Evolutionary conservation across 1,139 yeast genomes (phyloP).

Genomic region (Arxiozyma slooffiae): DNA sequence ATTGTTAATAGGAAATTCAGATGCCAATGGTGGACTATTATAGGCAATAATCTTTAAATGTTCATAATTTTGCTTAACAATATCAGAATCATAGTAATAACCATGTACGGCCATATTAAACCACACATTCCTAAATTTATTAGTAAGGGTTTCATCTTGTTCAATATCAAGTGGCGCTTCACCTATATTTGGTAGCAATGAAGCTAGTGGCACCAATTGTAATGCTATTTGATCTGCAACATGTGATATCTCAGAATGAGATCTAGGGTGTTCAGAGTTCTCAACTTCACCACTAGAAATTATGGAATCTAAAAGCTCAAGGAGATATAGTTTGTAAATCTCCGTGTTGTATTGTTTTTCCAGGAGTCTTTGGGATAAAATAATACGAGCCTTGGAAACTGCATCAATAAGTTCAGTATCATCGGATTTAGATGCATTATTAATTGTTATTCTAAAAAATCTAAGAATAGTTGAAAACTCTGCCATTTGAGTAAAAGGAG

Average conservation of each 20-base stretch:
- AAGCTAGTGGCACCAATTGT: conserved; percentile 66
- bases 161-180: conserved; percentile 35
- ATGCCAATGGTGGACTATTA: conserved; percentile 85
- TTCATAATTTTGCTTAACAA: conserved; percentile 38
- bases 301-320: conserved; percentile 56
- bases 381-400: conserved; percentile 41
- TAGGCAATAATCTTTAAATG: conserved; percentile 68
- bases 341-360: conserved; percentile 34
- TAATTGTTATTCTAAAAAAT: conserved; percentile 36
- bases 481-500: conserved; percentile 42
- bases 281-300: conserved; percentile 77
- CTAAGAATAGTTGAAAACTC: conserved; percentile 44
- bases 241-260: conserved; percentile 67
- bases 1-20: conserved; percentile 75
- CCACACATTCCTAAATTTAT: conserved; percentile 81
- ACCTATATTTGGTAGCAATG: conserved; percentile 52
- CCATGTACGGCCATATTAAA: conserved; percentile 91
- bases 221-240: conserved; percentile 68
- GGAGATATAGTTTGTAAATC: conserved; percentile 49
- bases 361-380: conserved; percentile 42
- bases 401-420: conserved; percentile 31
- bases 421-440: conserved; percentile 33
- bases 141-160: conserved; percentile 26
- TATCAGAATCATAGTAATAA: conserved; percentile 50
- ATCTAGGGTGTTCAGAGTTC: conserved; percentile 68